Conservation (phyloP, 306 rosid genomes). For the Amphicarpaea edgeworthii region DNA sequence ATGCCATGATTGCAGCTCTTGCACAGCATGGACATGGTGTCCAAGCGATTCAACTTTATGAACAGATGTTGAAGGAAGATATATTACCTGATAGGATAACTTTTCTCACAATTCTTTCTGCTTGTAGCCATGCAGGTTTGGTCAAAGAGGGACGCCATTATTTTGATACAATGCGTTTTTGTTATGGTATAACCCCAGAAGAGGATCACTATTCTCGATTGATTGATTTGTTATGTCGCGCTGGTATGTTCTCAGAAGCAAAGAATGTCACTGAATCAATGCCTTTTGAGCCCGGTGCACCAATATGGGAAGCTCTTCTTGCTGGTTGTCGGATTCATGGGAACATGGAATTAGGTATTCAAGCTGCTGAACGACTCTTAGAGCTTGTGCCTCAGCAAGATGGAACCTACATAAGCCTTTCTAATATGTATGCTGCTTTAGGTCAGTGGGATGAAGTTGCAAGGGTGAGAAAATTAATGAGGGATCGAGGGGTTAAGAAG, state of each 20-base stretch:
- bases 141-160: constrained; percentile 55
- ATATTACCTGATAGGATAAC: constrained; percentile 60
- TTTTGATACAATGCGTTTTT: constrained; percentile 52
- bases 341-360: constrained; percentile 58
- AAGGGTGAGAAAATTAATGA: constrained; percentile 58
- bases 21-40: constrained; percentile 61
- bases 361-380: constrained; percentile 56
- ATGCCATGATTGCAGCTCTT: constrained; percentile 70
- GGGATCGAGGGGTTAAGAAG: constrained; percentile 60
- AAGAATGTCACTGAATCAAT: constrained; percentile 54
- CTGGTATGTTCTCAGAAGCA: constrained; percentile 59
- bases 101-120: constrained; percentile 64
- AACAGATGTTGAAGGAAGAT: constrained; percentile 62
- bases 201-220: constrained; percentile 66
- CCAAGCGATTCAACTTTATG: constrained; percentile 55
- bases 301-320: constrained; percentile 67
- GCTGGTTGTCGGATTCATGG: constrained; percentile 62
- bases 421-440: constrained; percentile 62
- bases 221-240: constrained; percentile 62
- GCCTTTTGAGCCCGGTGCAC: constrained; percentile 57
- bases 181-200: constrained; percentile 55
- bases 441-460: constrained; percentile 64
- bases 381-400: constrained; percentile 57
- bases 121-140: constrained; percentile 65
- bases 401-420: constrained; percentile 59